Evolutionary conservation across 2,329 filamentous ascomycete genomes (phyloP).

Genomic region (Hypoxylon sp.): DNA sequence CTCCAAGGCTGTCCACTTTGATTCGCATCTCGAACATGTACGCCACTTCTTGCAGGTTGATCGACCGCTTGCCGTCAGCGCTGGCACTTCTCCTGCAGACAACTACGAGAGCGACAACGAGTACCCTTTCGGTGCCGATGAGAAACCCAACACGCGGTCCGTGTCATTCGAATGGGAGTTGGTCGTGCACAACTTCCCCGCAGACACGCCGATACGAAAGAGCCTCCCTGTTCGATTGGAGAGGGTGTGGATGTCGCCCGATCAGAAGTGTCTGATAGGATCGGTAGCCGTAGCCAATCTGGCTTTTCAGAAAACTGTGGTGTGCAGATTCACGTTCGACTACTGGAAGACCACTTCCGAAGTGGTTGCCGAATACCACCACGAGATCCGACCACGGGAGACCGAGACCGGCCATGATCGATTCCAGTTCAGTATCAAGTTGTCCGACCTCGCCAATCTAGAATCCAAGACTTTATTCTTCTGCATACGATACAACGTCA

Average conservation of each 20-base stretch:
- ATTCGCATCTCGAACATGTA: slow-evolving; percentile 95
- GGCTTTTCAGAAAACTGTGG: slow-evolving; percentile 88
- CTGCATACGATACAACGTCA: slow-evolving; percentile 89
- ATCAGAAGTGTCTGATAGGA: slow-evolving; percentile 89
- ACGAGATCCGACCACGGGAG: slow-evolving; percentile 79
- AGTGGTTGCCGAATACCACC: slow-evolving; percentile 87
- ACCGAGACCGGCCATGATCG: slow-evolving; percentile 80
- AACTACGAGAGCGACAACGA: slow-evolving; percentile 88
- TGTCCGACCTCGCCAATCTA: slow-evolving; percentile 91
- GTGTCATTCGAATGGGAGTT: slow-evolving; percentile 89
- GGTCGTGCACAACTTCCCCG: slow-evolving; percentile 84
- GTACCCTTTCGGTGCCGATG: slow-evolving; percentile 82
- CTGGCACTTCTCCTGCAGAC: slow-evolving; percentile 91
- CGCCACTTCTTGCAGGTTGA: slow-evolving; percentile 96
- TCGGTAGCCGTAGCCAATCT: slow-evolving; percentile 89
- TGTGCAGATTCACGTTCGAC: slow-evolving; percentile 95
- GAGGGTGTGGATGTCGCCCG: slow-evolving; percentile 85
- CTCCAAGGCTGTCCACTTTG: slow-evolving; percentile 98
- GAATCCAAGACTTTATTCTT: slow-evolving; percentile 94
- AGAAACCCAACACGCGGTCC: slow-evolving; percentile 58
- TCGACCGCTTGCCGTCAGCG: slow-evolving; percentile 94
- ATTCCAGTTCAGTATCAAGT: slow-evolving; percentile 94
- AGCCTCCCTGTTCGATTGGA: slow-evolving; percentile 83
- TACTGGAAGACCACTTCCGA: slow-evolving; percentile 99
- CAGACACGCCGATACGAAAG: slow-evolving; percentile 73